Base-by-base conservation (phyloP, 2,329 filamentous ascomycete genomes). In the Parastagonospora avenae region DNA sequence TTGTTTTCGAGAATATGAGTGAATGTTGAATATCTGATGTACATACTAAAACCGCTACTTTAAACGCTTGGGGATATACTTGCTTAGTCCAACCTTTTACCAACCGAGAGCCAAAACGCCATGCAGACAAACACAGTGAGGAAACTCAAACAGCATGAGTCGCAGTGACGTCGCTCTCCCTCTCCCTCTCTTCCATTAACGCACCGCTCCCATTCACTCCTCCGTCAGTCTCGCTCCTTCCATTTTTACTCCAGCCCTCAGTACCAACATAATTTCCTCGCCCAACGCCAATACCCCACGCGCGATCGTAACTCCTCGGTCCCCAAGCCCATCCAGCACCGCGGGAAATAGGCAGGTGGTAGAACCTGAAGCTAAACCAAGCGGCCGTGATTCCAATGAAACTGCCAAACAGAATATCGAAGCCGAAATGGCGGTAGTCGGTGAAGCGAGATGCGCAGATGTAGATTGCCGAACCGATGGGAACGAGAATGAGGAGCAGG, bases 271-370 rank as follows among this genome's bases (percentile, higher is more conserved):
- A 81, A 2, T 71, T 72, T 1, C 71, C 72, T 2, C 74, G 68
- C 0, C 80, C 89, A 1, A 91, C 81, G 10, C 89, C 89, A 14
- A 90, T 86, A 79, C 88, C 91, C 71, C 92, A 96, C 0, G 91
- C 90, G 54, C 90, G 82, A 46, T 87, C 82, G 37, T 80, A 78
- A 64, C 84, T 89, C 43, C 92, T 82, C 0, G 91, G 87, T 2
- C 89, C 91, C 92, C 92, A 96, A 0, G 90, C 86, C 91, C 92
- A 96, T 11, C 92, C 92, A 1, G 88, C 89, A 6, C 91, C 91
- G n/a, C 82, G 81, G 15, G 78, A 79, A 55, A 96, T 85, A 0
- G 92, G 91, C 8, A 94, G 77, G 68, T 97, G 91, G 69, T 96
- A 97, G 77, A 88, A 91, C 19, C 89, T 82, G 77, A 96, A 96